phyloP scores from a whole-genome alignment of 306 rosid species.

The Citrullus colocynthis region DNA sequence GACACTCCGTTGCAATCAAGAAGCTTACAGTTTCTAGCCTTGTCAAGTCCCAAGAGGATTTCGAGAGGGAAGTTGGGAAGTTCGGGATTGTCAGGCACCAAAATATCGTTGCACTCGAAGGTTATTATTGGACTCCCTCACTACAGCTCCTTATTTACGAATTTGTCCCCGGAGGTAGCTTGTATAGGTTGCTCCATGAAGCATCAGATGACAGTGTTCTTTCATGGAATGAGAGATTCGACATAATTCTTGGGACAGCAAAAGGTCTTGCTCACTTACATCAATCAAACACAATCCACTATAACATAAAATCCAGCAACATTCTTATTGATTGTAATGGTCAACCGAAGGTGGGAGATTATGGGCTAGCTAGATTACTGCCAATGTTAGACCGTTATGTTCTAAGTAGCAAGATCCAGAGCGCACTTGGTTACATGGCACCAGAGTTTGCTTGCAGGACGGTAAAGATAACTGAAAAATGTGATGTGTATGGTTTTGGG shows the following conservation, averaged over 20 bases:
- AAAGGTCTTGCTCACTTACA: constrained; percentile 88
- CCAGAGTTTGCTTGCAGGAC: constrained; percentile 94
- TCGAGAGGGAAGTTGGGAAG: constrained; percentile 83
- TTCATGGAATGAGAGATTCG: constrained; percentile 80
- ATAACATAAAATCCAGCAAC: constrained; percentile 86
- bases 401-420: constrained; percentile 90
- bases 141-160: constrained; percentile 86
- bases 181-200: constrained; percentile 82
- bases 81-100: constrained; percentile 73
- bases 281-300: constrained; percentile 66
- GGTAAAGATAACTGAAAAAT: constrained; percentile 85
- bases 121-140: constrained; percentile 94
- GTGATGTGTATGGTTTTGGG: constrained; percentile 88
- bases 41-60: constrained; percentile 89
- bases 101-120: constrained; percentile 86
- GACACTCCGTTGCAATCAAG: constrained; percentile 89
- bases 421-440: constrained; percentile 97
- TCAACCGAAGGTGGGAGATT: constrained; percentile 84
- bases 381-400: constrained; percentile 91
- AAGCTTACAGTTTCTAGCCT: constrained; percentile 95
- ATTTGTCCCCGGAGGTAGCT: constrained; percentile 67
- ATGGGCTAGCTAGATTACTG: constrained; percentile 77
- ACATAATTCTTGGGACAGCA: constrained; percentile 76
- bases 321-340: constrained; percentile 64
- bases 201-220: constrained; percentile 61